Base-by-base conservation (phyloP, 2,329 filamentous ascomycete genomes). In the Amylocarpus encephaloides region DNA sequence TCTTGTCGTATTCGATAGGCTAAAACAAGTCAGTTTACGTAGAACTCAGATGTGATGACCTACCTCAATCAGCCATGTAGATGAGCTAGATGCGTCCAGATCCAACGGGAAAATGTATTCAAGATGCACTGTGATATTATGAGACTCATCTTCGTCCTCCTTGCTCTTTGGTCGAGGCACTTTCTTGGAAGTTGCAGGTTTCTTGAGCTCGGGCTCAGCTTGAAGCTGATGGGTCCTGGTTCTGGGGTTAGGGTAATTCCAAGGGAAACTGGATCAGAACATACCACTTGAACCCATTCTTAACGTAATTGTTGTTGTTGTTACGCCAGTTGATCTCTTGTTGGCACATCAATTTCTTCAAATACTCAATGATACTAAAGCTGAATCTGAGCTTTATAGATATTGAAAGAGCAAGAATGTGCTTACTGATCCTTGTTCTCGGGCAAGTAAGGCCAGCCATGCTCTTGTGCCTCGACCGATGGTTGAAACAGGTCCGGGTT, bases 401-500 rank as follows among this genome's bases (percentile, higher is more conserved):
- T 13, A 16, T 12, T 9, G 40, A 26, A 2, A 44, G 5, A 7
- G 12, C n/a, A 16, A 26, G 9, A 18, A 34, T n/a, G 12, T 33
- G 4, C 49, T 48, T 44, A 47, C 49, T 43, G 36, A 6, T 36
- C 3, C 18, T 48, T 22, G 16, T 51, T n/a, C 16, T 22, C 12
- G 22, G 49, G 49, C n/a, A 33, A 51, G 10, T 11, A 32, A 6
- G 49, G 49, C 49, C 43, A 51, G 10, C 39, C 43, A 43, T 32
- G 38, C 19, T 43, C 9, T 29, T 33, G 7, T 6, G 49, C 49
- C 15, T 29, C 22, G 6, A 30, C 33, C 5, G 43, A 43, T n/a
- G 5, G 7, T 18, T 29, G 13, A 26, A 51, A 51, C 5, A 39
- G n/a, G 19, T 30, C n/a, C 15, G 19, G 11, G 19, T 48, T 35